phyloP scores from a whole-genome alignment of 441 rosid genomes.

The Euphorbia schlechtendalii region DNA sequence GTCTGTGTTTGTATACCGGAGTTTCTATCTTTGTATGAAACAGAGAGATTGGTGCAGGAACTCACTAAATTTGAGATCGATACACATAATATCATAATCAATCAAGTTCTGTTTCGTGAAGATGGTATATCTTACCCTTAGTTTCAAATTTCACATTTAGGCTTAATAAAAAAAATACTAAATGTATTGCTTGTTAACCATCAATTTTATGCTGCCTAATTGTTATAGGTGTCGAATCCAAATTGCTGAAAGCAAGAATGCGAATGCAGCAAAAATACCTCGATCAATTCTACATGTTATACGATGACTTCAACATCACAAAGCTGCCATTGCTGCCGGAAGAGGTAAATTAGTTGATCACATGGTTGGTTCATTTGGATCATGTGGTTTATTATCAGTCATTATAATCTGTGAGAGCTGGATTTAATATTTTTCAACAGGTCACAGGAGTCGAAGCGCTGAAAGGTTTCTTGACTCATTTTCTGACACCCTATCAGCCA shows the following conservation, averaged over 20 bases:
- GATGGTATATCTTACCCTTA: slow-evolving; percentile 45
- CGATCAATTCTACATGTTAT: slow-evolving; percentile 95
- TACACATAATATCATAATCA: slow-evolving; percentile 90
- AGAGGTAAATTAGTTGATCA: slow-evolving; percentile 50
- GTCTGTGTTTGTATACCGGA: slow-evolving; percentile 98
- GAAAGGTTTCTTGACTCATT: slow-evolving; percentile 62
- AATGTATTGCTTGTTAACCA: slow-evolving; percentile 15
- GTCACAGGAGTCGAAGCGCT: slow-evolving; percentile 93
- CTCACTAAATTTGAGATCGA: slow-evolving; percentile 97
- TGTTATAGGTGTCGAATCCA: slow-evolving; percentile 65
- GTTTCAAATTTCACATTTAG: slow-evolving; percentile 9
- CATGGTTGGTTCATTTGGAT: not conserved
- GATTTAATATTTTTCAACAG: slow-evolving; percentile 48
- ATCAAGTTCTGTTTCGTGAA: slow-evolving; percentile 85
- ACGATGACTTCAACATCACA: slow-evolving; percentile 94
- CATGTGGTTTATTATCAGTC: not conserved
- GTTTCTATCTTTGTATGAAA: slow-evolving; percentile 96
- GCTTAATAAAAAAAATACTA: not conserved
- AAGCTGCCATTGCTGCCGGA: slow-evolving; percentile 91
- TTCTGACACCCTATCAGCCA: slow-evolving; percentile 58
- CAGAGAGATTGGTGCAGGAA: slow-evolving; percentile 97
- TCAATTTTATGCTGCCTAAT: slow-evolving; percentile 6
- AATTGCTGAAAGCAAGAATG: slow-evolving; percentile 93
- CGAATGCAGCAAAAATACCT: slow-evolving; percentile 96
- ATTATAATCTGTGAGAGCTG: slow-evolving; percentile 9